A percentile compares a stretch with the other conserved stretches of the same genome.
phyloP scores from a whole-genome alignment of 2,329 filamentous ascomycete genomes.

The Hypoxylon sp. region DNA sequence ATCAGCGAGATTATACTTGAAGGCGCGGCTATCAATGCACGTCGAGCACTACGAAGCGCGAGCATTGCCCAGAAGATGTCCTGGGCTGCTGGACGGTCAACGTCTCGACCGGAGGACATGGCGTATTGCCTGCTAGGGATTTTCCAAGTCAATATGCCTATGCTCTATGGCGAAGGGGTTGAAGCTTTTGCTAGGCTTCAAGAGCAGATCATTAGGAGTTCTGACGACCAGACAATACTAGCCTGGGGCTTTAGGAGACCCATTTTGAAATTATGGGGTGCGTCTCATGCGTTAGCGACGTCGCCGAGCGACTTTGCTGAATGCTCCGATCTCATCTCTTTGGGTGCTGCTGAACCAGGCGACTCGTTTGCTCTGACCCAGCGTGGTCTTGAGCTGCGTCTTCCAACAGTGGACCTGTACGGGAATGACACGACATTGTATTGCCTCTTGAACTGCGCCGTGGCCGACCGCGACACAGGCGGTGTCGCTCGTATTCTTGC shows the following conservation, averaged over 20 bases:
- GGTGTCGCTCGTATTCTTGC: not conserved
- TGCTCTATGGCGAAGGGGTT: slow-evolving; percentile 13
- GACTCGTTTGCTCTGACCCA: slow-evolving; percentile 19
- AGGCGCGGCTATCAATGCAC: not conserved
- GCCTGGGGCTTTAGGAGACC: slow-evolving; percentile 1
- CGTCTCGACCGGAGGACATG: slow-evolving; percentile 7
- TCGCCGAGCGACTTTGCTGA: slow-evolving; percentile 14
- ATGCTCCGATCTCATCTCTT: slow-evolving; percentile 9
- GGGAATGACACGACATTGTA: not conserved
- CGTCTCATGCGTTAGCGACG: slow-evolving; percentile 15
- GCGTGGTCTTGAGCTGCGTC: slow-evolving; percentile 10
- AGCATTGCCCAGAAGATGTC: slow-evolving; percentile 9
- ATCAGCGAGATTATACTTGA: not conserved
- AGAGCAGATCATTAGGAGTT: slow-evolving; percentile 15
- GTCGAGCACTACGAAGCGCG: not conserved
- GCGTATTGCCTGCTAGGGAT: slow-evolving; percentile 13
- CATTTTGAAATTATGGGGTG: slow-evolving; percentile 1
- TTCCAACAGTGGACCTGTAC: not conserved
- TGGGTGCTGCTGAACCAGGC: slow-evolving; percentile 6
- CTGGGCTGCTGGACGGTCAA: slow-evolving; percentile 9
- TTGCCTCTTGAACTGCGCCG: slow-evolving; percentile 9
- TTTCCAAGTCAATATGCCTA: slow-evolving; percentile 11
- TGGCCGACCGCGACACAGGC: not conserved
- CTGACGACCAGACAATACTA: slow-evolving; percentile 21
- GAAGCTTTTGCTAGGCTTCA: slow-evolving; percentile 10